Evolutionary conservation across 208 protist genomes (phyloP), one percentile per base, ranked within the genome.

Genomic region (Trypanosoma grayi): DNA sequence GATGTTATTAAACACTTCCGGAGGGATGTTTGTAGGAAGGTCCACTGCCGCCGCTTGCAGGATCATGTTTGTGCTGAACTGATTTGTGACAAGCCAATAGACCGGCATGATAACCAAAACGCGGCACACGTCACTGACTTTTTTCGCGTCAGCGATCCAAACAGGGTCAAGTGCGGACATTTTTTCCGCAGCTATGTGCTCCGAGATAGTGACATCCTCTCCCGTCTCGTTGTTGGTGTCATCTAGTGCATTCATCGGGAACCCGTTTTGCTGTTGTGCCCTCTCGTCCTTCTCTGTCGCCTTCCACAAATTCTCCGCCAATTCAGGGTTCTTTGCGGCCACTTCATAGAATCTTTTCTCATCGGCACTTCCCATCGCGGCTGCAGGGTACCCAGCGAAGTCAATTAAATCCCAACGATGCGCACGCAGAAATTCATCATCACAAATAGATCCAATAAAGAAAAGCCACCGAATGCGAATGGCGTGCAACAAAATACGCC

Each of bases 41-140:
- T 79, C 41, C 28, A 83, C 54, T 25, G 82, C 70, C 0, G 54
- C 54, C 1, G 75, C 66, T 45, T 77, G 72, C 50, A 78, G 79
- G 71, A 85, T 83, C 53, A 89, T 58, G 52, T 82, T 85, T 1
- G 75, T 89, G 67, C 78, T 85, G 63, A 83, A 85, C 70, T 85
- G 78, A 37, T 85, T 85, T 52, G 67, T 76, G 24, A 85, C 66
- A 13, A 89, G 63, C 82, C 82, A 89, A 67, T 89, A 89, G 16
- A 89, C 66, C 57, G 82, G 82, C 25, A 89, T 67, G 27, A 76
- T 73, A 8, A 81, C 46, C 51, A 89, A 85, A 10, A 70, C 55
- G 41, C 71, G 70, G 60, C 78, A 85, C 27, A 81, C 66, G 0
- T 28, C 27, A 53, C 83, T 30, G 44, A 79, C 73, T 44, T 39